Percentiles rank a stretch among this genome's conserved stretches.
These are phyloP conservation scores for Boletus fagicola DNA, from an alignment of 768 basidiomycete species.

Conservation along the genomic window DNA sequence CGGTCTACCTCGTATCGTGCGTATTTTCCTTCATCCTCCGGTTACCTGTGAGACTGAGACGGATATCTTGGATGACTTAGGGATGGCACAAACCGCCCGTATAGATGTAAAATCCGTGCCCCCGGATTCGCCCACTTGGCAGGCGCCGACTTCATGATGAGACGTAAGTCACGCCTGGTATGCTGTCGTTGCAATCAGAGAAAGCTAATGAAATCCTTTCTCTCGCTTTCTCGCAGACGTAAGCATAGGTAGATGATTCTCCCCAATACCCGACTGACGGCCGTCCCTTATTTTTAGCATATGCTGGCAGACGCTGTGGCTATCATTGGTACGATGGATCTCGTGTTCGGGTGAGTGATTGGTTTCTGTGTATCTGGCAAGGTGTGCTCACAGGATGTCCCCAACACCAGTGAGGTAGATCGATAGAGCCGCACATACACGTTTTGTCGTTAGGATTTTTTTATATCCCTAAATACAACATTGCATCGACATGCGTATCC, in stretches of 20 bases:
- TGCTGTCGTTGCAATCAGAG: neutral
- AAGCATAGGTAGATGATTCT: conserved; percentile 16
- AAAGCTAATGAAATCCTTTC: conserved; percentile 2
- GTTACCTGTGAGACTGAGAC: neutral
- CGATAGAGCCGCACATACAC: conserved; percentile 22
- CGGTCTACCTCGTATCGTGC: conserved; percentile 93
- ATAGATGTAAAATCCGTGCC: conserved; percentile 95
- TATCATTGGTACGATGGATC: conserved; percentile 98
- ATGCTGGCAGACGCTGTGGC: conserved; percentile 94
- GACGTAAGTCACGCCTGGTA: conserved; percentile 53
- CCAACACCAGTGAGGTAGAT: conserved; percentile 29
- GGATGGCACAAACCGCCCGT: conserved; percentile 94
- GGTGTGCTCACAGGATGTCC: neutral
- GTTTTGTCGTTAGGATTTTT: conserved; percentile 3
- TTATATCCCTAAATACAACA: conserved; percentile 7
- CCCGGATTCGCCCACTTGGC: conserved; percentile 96
- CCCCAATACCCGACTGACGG: conserved; percentile 12
- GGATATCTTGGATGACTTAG: conserved; percentile 35
- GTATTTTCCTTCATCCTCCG: conserved; percentile 27
- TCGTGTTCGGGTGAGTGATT: conserved; percentile 85
- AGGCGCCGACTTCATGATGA: conserved; percentile 97
- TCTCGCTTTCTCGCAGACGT: conserved; percentile 35
- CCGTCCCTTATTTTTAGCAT: conserved; percentile 53
- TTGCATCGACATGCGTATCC: neutral
- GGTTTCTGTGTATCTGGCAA: neutral